phyloP scores from a whole-genome alignment of 1,284 basidiomycete genomes.

The Paramarasmius palmivorus region DNA sequence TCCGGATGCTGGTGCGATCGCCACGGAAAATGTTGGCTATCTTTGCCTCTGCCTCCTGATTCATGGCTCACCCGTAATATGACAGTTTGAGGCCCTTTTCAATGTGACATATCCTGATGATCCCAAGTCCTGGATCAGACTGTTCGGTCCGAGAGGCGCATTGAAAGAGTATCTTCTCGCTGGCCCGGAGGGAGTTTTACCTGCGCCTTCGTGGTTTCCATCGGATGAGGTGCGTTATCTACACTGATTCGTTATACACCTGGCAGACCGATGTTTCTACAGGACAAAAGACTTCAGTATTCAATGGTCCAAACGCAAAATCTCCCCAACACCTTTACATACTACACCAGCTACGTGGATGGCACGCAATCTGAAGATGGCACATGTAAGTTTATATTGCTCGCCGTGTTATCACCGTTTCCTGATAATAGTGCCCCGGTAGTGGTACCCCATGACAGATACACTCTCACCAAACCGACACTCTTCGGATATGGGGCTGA shows the following conservation, averaged over 20 bases:
- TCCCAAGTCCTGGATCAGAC: conserved; percentile 24
- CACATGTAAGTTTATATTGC: neutral
- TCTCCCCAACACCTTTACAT: neutral
- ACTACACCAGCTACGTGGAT: neutral
- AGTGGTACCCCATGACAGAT: neutral
- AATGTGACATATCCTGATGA: conserved; percentile 25
- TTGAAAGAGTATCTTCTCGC: conserved; percentile 4
- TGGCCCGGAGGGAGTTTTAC: neutral
- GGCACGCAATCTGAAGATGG: neutral
- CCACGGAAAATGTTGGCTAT: conserved; percentile 24
- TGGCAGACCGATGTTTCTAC: neutral
- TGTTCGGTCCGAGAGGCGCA: conserved; percentile 23
- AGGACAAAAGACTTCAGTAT: neutral
- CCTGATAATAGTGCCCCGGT: too few species aligned
- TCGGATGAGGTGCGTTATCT: neutral
- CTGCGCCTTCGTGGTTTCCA: conserved; percentile 2
- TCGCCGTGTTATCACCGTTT: neutral
- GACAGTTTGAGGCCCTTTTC: conserved; percentile 25
- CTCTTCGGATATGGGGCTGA: neutral
- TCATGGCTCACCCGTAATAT: neutral
- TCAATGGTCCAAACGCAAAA: neutral
- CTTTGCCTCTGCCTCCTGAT: neutral
- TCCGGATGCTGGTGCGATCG: conserved; percentile 21
- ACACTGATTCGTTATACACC: neutral
- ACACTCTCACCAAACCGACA: neutral